phyloP scores from a whole-genome alignment of 2,329 filamentous ascomycete species.

The Ascochyta rabiei region DNA sequence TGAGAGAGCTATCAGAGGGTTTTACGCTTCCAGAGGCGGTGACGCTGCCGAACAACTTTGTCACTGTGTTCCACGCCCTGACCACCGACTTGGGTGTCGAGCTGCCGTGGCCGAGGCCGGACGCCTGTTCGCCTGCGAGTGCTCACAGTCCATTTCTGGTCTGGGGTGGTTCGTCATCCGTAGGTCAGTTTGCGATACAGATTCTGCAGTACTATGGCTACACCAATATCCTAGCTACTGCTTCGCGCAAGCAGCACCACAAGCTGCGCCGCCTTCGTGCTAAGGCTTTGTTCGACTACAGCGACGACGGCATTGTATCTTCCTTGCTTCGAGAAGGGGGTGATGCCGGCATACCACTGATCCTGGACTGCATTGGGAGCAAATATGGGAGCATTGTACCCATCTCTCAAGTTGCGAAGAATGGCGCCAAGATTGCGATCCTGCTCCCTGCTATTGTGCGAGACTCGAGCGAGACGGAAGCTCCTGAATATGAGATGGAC shows the following conservation, averaged over 20 bases:
- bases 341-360: slow-evolving; percentile 29
- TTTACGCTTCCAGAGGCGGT: slow-evolving; percentile 56
- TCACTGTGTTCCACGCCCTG: slow-evolving; percentile 65
- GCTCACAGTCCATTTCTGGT: slow-evolving; percentile 48
- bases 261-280: slow-evolving; percentile 49
- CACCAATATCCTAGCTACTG: slow-evolving; percentile 48
- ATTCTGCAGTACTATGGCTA: slow-evolving; percentile 51
- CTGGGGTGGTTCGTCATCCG: slow-evolving; percentile 53
- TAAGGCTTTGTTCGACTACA: slow-evolving; percentile 50
- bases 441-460: slow-evolving; percentile 65
- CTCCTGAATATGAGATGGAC: slow-evolving; percentile 63
- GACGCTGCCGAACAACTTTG: slow-evolving; percentile 61
- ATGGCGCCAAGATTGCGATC: slow-evolving; percentile 60
- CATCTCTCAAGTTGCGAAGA: slow-evolving; percentile 58
- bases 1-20: slow-evolving; percentile 48
- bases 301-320: slow-evolving; percentile 34
- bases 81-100: slow-evolving; percentile 59
- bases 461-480: slow-evolving; percentile 56
- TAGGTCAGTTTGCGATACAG: slow-evolving; percentile 53
- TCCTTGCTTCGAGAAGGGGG: slow-evolving; percentile 32
- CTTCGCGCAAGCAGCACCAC: slow-evolving; percentile 48
- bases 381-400: slow-evolving; percentile 35
- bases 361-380: slow-evolving; percentile 46
- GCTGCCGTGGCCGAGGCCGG: slow-evolving; percentile 63
- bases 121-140: slow-evolving; percentile 43